Base-by-base conservation (phyloP, 805 yeast genomes). In the Suhomyces vadensis region DNA sequence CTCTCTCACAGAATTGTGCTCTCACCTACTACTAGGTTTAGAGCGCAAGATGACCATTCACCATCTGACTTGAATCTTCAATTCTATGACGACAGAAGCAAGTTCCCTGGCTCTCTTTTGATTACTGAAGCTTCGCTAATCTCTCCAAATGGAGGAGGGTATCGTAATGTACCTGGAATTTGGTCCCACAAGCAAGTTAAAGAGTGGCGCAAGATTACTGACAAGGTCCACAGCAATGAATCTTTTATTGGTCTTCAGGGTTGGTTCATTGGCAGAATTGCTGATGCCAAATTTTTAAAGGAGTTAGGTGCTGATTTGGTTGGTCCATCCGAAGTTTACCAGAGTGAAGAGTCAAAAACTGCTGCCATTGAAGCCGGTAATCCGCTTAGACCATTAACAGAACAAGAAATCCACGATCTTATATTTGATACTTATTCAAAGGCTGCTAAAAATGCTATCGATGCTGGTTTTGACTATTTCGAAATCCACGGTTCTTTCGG, bases 71-170 rank as follows among this genome's bases (percentile, higher is more conserved):
- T 77, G 44, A 67, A 73, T 47, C 56, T 62, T n/a, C 66, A 73
- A 47, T 81, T 83, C 60, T 84, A 85, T 55, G 66, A 57, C 24
- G 79, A 79, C 53, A 69, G 87, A 51, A 74, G 87, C 0, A 55
- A 64, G 37, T 63, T 65, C 46, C 76, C 78, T 14, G 89, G 89
- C 14, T 74, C 86, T 14, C 60, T 85, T 48, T 49, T 83, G 24
- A 74, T 81, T 50, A 65, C 71, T 5, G 74, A 69, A 48, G 71
- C 63, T 10, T 60, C 68, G 7, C 46, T 56, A 29, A 56, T 63
- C 6, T 57, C 71, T 6, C 54, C 55, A 22, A 56, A 42, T 26
- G 59, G 64, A 31, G 77, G 82, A 39, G 43, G 40, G 8, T 41
- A 39, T 33, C 21, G 31, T 6, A 23, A 29, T 13, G 50, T 37